Conservation (phyloP, 2,329 filamentous ascomycete genomes). For the Ceratocystis harringtonii region DNA sequence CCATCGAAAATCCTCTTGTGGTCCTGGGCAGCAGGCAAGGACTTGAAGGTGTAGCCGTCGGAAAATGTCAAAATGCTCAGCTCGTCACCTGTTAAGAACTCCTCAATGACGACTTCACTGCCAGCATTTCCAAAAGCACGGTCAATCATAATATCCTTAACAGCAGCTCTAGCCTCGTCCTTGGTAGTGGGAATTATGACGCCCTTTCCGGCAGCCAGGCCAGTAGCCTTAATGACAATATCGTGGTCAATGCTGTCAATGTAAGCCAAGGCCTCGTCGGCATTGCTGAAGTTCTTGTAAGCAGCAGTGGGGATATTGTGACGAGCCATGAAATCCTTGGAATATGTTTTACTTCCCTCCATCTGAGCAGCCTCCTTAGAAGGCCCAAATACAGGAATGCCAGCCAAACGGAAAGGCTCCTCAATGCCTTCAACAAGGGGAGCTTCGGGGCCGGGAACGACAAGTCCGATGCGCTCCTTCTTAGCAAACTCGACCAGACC, state of each 20-base stretch:
- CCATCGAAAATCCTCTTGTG: constrained; percentile 91
- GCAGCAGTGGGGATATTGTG: constrained; percentile 79
- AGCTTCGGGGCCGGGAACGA: constrained; percentile 81
- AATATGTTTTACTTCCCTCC: constrained; percentile 94
- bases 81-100: constrained; percentile 83
- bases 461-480: constrained; percentile 59
- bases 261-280: constrained; percentile 57
- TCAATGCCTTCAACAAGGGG: constrained; percentile 87
- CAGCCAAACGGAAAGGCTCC: constrained; percentile 58
- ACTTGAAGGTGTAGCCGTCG: constrained; percentile 72
- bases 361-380: constrained; percentile 70
- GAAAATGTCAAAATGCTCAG: constrained; percentile 82
- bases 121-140: constrained; percentile 77
- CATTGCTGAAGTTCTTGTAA: constrained; percentile 78
- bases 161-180: constrained; percentile 64
- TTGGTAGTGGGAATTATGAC: constrained; percentile 76
- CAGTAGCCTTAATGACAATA: constrained; percentile 87
- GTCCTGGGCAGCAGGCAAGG: constrained; percentile 82
- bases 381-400: constrained; percentile 75
- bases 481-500: constrained; percentile 61
- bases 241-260: constrained; percentile 55
- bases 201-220: constrained; percentile 86
- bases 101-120: constrained; percentile 86
- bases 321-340: constrained; percentile 93
- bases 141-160: constrained; percentile 82